Evolutionary conservation across 2,329 filamentous ascomycete species (phyloP), one percentile per base, ranked within the genome.

Genomic region (Phialemonium atrogriseum): DNA sequence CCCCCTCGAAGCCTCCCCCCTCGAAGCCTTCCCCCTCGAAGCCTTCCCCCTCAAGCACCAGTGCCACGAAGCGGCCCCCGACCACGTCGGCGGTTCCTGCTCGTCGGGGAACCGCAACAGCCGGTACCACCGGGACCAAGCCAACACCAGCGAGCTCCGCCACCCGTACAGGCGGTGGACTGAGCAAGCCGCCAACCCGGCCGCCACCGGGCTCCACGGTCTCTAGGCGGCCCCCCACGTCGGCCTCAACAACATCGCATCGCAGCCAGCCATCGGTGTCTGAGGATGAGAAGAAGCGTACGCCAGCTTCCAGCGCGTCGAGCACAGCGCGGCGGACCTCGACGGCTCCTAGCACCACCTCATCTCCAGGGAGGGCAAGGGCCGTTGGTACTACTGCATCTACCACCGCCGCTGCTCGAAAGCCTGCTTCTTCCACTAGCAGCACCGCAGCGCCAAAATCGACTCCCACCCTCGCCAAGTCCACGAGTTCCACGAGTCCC

Each of bases 201-300:
- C 47, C 54, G 4, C 27, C 46, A 7, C 32, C 46, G 4, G 45
- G 48, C 3, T 42, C 43, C n/a, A 40, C 51, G 4, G 37, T 47
- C 9, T 42, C 46, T 8, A 55, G 51, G 40, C 51, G 54, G 13
- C 46, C 54, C 9, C 36, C 51, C n/a, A 51, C 51, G 6, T 50
- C 54, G 6, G 42, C 49, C 9, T 36, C 41, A 10, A 33, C 39
- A 5, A 36, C 44, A 14, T 49, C 52, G 7, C 51, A 55, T 36
- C 47, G 52, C 9, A 52, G 53, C 4, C 49, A 50, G 25, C 49
- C 52, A 2, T 59, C 55, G 7, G 41, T 48, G 7, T 58, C 56
- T 4, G 56, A 59, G 33, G 55, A 58, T 18, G 55, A 59, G 36
- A 56, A 53, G 47, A 58, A 55, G 43, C 48, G 51, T 7, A 27